Percentiles rank a stretch among this genome's conserved stretches.
Evolutionary conservation across 148 eudicot species (phyloP).

Genomic region (Chenopodium berlandieri): DNA sequence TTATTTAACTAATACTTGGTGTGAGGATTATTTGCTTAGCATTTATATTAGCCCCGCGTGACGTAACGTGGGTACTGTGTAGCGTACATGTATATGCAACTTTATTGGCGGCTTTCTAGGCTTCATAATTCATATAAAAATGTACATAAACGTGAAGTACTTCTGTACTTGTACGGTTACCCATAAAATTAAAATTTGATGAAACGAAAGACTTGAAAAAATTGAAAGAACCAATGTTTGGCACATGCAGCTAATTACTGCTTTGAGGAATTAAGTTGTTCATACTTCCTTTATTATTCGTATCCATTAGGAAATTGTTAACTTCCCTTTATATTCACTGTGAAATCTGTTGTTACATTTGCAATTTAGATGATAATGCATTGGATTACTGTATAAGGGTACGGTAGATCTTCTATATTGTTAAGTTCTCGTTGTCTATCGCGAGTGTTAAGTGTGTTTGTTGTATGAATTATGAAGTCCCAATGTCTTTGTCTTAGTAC

Average conservation of each 20-base stretch:
- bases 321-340: neutral
- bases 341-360: neutral
- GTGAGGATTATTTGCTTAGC: too few species aligned
- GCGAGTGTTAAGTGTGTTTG: too few species aligned
- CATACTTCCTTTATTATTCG: neutral
- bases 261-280: neutral
- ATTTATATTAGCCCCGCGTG: neutral
- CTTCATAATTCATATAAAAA: conserved; percentile 1
- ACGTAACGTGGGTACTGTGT: neutral
- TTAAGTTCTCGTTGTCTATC: too few species aligned
- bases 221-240: neutral
- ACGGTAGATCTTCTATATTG: too few species aligned
- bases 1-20: too few species aligned
- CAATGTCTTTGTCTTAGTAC: too few species aligned
- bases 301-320: neutral
- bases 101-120: conserved; percentile 17
- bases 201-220: neutral
- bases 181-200: neutral
- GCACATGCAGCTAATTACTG: conserved; percentile 19
- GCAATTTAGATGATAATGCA: neutral
- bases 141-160: neutral
- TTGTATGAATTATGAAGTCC: too few species aligned
- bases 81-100: conserved; percentile 6
- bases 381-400: too few species aligned
- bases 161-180: neutral